Percentiles rank a stretch among this genome's conserved stretches.
These are phyloP conservation scores for Stromatinia cepivora DNA, from an alignment of 2,329 filamentous ascomycete species.

Conservation along the genomic window DNA sequence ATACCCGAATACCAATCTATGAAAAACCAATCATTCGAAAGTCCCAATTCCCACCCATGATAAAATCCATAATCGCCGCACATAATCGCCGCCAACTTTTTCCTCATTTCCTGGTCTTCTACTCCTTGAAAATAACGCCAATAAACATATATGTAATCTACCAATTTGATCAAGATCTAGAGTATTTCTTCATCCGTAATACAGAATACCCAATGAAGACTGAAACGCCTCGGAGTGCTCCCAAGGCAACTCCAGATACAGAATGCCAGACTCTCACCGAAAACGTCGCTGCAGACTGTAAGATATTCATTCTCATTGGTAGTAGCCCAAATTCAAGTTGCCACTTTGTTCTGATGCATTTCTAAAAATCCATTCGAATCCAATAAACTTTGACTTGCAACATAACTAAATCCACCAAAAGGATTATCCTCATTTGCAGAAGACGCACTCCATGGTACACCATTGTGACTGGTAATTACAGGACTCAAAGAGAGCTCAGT, in stretches of 20 bases:
- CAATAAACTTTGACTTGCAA: constrained; percentile 41
- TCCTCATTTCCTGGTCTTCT: background rate
- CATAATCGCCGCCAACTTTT: background rate
- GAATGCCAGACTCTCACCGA: background rate
- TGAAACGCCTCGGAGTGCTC: background rate
- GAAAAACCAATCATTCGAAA: background rate
- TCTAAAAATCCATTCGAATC: constrained; percentile 35
- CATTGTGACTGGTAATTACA: constrained; percentile 48
- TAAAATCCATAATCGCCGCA: background rate
- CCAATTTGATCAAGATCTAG: background rate
- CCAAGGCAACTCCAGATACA: background rate
- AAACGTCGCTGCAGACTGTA: background rate
- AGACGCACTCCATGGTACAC: constrained; percentile 33
- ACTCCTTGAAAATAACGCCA: background rate
- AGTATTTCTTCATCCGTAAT: background rate
- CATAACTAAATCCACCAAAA: constrained; percentile 43
- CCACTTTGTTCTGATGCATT: constrained; percentile 27
- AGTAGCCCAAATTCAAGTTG: background rate
- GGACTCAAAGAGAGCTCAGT: constrained; percentile 82
- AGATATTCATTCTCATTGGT: background rate
- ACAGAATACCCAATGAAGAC: background rate
- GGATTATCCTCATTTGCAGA: constrained; percentile 35
- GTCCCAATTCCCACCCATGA: background rate
- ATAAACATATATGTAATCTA: background rate
- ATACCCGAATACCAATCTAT: constrained; percentile 1